These are phyloP conservation scores for Mycena amicta DNA, from an alignment of 768 basidiomycete species.

Conservation along the genomic window DNA sequence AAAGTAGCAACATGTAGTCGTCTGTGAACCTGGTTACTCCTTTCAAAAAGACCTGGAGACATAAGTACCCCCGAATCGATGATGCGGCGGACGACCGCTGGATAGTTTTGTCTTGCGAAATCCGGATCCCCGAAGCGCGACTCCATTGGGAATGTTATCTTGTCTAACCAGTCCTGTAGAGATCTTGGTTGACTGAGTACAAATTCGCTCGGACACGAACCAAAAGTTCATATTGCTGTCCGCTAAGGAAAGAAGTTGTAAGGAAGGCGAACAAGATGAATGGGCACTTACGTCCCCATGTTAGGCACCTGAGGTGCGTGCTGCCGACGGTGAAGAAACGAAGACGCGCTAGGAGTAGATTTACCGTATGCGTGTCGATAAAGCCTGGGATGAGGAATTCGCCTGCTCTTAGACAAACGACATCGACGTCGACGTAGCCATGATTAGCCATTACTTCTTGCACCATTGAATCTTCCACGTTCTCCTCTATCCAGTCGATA, in stretches of 20 bases:
- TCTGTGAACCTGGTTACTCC: slow-evolving; percentile 54
- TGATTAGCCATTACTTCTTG: slow-evolving; percentile 54
- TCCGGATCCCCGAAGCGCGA: slow-evolving; percentile 31
- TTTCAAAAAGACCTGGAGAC: slow-evolving; percentile 5
- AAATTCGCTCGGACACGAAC: slow-evolving; percentile 24
- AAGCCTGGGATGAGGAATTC: slow-evolving; percentile 87
- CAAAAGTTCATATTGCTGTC: slow-evolving; percentile 83
- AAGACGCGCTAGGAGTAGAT: background rate
- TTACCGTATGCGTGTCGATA: slow-evolving; percentile 88
- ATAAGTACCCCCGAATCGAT: slow-evolving; percentile 70
- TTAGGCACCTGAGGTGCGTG: slow-evolving; percentile 84
- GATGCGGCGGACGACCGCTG: slow-evolving; percentile 67
- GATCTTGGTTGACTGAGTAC: background rate
- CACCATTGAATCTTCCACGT: slow-evolving; percentile 51
- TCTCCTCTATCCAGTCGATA: slow-evolving; percentile 72
- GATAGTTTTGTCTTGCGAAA: slow-evolving; percentile 73
- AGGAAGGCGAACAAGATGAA: background rate
- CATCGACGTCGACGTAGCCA: slow-evolving; percentile 47
- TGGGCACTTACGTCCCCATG: slow-evolving; percentile 54
- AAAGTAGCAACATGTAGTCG: slow-evolving; percentile 94
- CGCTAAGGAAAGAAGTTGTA: slow-evolving; percentile 43
- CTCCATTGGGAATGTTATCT: slow-evolving; percentile 89
- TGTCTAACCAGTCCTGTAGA: slow-evolving; percentile 26
- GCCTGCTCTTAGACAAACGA: slow-evolving; percentile 48
- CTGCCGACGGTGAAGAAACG: slow-evolving; percentile 35